Conservation (phyloP, 768 basidiomycete species). For the Termitomyces sp. region DNA sequence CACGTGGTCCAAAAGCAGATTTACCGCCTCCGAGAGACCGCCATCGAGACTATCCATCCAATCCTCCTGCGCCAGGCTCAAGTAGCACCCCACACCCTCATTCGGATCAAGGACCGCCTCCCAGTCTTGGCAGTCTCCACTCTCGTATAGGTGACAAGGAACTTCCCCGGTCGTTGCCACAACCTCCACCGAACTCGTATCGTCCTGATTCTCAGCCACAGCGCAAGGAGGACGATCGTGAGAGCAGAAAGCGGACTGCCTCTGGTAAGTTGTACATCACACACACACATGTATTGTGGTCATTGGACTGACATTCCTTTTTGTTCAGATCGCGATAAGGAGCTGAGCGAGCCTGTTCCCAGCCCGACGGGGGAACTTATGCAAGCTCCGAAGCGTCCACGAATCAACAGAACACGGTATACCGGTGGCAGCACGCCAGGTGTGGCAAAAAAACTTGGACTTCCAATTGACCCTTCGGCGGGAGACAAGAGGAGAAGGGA, state of each 20-base stretch:
- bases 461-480: slow-evolving; percentile 61
- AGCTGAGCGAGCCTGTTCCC: slow-evolving; percentile 32
- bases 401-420: slow-evolving; percentile 55
- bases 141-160: slow-evolving; percentile 66
- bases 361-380: slow-evolving; percentile 32
- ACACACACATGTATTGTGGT: neutral
- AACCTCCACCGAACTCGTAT: slow-evolving; percentile 36
- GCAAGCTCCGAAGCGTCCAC: slow-evolving; percentile 55
- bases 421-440: slow-evolving; percentile 19
- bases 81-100: slow-evolving; percentile 15
- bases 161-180: slow-evolving; percentile 29
- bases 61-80: slow-evolving; percentile 16
- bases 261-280: slow-evolving; percentile 48
- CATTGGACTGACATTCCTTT: slow-evolving; percentile 1
- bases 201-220: slow-evolving; percentile 37
- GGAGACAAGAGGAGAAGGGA: slow-evolving; percentile 62
- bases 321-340: slow-evolving; percentile 61
- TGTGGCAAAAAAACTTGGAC: slow-evolving; percentile 48
- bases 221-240: slow-evolving; percentile 61
- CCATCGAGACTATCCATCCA: slow-evolving; percentile 46
- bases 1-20: slow-evolving; percentile 39
- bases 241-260: slow-evolving; percentile 62
- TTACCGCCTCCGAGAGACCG: slow-evolving; percentile 34
- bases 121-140: slow-evolving; percentile 28
- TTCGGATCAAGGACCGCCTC: slow-evolving; percentile 19